Conservation (phyloP, 73 alveolate species). For the Tetrahymena elliotti region DNA sequence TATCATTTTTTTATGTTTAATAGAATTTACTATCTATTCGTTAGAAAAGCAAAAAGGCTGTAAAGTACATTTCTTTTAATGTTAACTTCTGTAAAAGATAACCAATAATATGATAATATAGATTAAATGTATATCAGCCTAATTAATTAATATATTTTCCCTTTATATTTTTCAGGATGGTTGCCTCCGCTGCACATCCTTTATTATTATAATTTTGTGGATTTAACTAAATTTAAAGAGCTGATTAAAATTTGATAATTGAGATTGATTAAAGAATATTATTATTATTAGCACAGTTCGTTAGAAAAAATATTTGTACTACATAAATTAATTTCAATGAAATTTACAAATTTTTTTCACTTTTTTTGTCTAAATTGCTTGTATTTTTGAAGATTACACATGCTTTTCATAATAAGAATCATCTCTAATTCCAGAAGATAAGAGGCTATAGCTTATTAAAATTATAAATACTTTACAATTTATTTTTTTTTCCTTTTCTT, state of each 20-base stretch:
- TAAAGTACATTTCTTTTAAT: neutral
- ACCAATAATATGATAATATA: neutral
- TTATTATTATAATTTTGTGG: neutral
- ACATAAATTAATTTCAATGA: neutral
- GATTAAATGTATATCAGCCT: neutral
- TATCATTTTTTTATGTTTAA: too few relatives aligned
- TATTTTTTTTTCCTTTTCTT: too few relatives aligned
- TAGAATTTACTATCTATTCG: too few relatives aligned
- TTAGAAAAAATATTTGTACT: neutral
- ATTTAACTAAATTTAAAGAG: neutral
- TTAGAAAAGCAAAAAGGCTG: neutral
- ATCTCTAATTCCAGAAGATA: neutral
- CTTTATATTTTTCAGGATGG: neutral
- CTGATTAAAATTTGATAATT: neutral
- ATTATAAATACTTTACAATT: too few relatives aligned
- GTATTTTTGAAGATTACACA: neutral
- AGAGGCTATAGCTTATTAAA: too few relatives aligned
- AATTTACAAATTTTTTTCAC: neutral
- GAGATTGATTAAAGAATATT: neutral
- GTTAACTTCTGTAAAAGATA: neutral
- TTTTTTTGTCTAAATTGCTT: neutral
- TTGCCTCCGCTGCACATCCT: neutral
- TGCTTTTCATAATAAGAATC: too few relatives aligned
- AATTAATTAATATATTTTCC: neutral
- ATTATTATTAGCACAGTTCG: neutral